Conservation (phyloP, 257 asterid species). For the Rehmannia glutinosa region DNA sequence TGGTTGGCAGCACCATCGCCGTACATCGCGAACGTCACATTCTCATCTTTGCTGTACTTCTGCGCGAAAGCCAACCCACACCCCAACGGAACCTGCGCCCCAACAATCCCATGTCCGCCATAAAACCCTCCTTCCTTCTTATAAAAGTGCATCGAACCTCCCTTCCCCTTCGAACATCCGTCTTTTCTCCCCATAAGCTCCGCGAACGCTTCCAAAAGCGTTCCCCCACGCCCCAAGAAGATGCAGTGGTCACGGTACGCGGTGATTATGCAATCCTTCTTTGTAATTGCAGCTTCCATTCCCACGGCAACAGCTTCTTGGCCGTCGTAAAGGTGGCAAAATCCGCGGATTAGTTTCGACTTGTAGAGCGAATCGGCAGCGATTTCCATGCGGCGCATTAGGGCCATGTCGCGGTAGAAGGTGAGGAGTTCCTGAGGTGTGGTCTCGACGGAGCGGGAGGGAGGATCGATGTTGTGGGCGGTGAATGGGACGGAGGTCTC, state of each 20-base stretch:
- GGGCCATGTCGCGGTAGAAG: slow-evolving; percentile 78
- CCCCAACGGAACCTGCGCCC: slow-evolving; percentile 93
- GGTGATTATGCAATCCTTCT: slow-evolving; percentile 67
- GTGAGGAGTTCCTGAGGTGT: slow-evolving; percentile 57
- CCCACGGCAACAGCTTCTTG: slow-evolving; percentile 95
- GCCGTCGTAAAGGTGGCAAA: slow-evolving; percentile 95
- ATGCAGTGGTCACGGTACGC: slow-evolving; percentile 81
- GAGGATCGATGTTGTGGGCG: slow-evolving; percentile 84
- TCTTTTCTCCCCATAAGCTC: slow-evolving; percentile 91
- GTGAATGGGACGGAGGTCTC: slow-evolving; percentile 90
- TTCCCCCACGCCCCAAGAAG: slow-evolving; percentile 75
- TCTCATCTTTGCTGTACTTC: slow-evolving; percentile 83
- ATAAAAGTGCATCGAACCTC: slow-evolving; percentile 97
- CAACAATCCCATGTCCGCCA: slow-evolving; percentile 98
- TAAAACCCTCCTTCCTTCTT: slow-evolving; percentile 81
- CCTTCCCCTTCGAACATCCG: slow-evolving; percentile 93
- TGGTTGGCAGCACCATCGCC: slow-evolving; percentile 99
- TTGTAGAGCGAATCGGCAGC: slow-evolving; percentile 97
- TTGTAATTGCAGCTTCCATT: slow-evolving; percentile 88
- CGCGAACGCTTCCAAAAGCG: slow-evolving; percentile 56
- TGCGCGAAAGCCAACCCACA: slow-evolving; percentile 93
- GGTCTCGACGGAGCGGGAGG: slow-evolving; percentile 76
- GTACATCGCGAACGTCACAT: slow-evolving; percentile 76
- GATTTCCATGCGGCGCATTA: slow-evolving; percentile 96
- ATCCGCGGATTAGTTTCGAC: slow-evolving; percentile 88